Conservation (phyloP, 208 protist species). For the Trypanosoma theileri region DNA sequence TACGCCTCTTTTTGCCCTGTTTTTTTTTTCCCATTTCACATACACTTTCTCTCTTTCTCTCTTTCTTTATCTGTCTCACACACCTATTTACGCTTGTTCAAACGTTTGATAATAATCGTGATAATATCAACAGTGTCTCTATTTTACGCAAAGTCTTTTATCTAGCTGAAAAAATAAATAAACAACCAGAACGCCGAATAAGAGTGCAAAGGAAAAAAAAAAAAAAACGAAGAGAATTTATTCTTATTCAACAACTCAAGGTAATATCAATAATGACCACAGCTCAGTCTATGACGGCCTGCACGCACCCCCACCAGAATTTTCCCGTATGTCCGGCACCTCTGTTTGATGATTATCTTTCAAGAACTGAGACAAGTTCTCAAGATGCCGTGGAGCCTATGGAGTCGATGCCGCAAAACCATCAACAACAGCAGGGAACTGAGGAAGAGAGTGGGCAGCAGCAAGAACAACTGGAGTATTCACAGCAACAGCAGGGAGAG, state of each 20-base stretch:
- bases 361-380: not conserved
- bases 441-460: not conserved
- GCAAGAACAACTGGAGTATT: not conserved
- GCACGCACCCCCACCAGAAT: too few species aligned
- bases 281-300: not conserved
- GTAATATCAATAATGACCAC: not conserved
- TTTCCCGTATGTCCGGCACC: not conserved
- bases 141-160: too few species aligned
- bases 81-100: too few species aligned
- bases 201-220: not conserved
- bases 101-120: too few species aligned
- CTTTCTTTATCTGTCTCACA: too few species aligned
- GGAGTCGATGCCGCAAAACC: not conserved
- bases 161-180: too few species aligned
- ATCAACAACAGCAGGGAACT: not conserved
- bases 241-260: not conserved
- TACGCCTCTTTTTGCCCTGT: too few species aligned
- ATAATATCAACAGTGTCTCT: too few species aligned
- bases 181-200: too few species aligned
- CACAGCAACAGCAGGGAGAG: too few species aligned
- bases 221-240: not conserved
- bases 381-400: not conserved
- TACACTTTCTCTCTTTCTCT: too few species aligned
- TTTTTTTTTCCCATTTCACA: too few species aligned
- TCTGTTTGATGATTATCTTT: constrained; percentile 4